Percentiles rank a stretch among this genome's conserved stretches.
These are phyloP conservation scores for Rhynchospora pubera DNA, from an alignment of 176 grass and related monocot species.

Conservation along the genomic window DNA sequence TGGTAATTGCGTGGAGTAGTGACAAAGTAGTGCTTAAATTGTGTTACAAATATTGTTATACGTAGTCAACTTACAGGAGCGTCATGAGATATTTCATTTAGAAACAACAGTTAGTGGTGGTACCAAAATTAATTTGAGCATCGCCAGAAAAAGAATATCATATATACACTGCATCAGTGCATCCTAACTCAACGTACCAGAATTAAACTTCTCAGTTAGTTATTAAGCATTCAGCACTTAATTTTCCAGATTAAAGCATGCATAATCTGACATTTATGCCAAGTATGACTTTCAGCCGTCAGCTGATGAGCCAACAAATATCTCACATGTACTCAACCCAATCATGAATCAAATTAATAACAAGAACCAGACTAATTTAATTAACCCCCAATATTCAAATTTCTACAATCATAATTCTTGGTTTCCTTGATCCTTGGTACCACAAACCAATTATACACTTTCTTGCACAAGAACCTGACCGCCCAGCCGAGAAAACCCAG, in stretches of 20 bases:
- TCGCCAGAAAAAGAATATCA: not conserved
- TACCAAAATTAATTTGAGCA: not conserved
- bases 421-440: conserved; percentile 14
- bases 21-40: not conserved
- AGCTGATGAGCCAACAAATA: not conserved
- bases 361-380: not conserved
- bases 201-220: not conserved
- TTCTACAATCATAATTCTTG: conserved; percentile 25
- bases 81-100: not conserved
- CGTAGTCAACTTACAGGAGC: not conserved
- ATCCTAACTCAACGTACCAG: not conserved
- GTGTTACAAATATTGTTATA: not conserved
- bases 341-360: conserved; percentile 6
- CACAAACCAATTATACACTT: conserved; percentile 19
- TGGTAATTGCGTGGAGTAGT: not conserved
- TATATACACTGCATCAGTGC: conserved; percentile 1
- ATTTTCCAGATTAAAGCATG: not conserved
- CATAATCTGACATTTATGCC: conserved; percentile 1
- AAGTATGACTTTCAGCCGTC: not conserved
- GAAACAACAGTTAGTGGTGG: not conserved
- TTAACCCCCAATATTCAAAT: conserved; percentile 11
- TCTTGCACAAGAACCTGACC: conserved; percentile 13
- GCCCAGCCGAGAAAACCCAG: not conserved
- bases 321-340: not conserved
- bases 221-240: not conserved